Conservation (phyloP, 306 rosid genomes). For the Rosa chinensis region DNA sequence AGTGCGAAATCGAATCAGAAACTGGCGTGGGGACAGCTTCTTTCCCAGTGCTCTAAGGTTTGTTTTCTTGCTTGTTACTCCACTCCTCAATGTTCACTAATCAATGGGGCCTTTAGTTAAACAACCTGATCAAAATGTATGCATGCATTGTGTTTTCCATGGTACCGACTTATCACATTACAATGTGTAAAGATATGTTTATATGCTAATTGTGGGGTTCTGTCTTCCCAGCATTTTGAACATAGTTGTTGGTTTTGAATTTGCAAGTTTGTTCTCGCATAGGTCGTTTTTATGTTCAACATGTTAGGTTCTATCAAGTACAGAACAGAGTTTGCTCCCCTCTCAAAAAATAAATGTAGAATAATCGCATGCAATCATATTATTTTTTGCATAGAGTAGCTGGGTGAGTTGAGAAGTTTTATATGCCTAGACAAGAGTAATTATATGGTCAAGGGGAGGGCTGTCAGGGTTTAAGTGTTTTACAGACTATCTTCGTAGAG, state of each 20-base stretch:
- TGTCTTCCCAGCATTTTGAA: background rate
- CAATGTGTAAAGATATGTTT: background rate
- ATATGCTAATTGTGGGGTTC: background rate
- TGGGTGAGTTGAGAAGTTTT: background rate
- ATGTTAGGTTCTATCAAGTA: background rate
- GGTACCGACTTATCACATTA: background rate
- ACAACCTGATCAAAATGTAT: background rate
- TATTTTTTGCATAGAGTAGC: background rate
- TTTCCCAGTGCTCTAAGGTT: conserved; percentile 94
- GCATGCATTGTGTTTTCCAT: background rate
- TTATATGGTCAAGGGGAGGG: background rate
- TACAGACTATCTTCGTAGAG: background rate
- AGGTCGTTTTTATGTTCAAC: background rate
- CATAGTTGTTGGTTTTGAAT: background rate
- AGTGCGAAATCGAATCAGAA: conserved; percentile 41
- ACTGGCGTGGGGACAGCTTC: conserved; percentile 80
- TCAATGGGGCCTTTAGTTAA: background rate
- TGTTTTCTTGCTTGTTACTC: conserved; percentile 22
- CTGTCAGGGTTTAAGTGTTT: conserved; percentile 5
- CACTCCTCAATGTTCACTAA: background rate
- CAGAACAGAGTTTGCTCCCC: background rate
- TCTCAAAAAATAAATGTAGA: background rate
- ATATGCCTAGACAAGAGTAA: background rate
- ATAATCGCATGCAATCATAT: background rate
- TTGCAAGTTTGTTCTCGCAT: background rate